Conservation (phyloP, 2,329 filamentous ascomycete genomes). For the Bipolaris zeicola region DNA sequence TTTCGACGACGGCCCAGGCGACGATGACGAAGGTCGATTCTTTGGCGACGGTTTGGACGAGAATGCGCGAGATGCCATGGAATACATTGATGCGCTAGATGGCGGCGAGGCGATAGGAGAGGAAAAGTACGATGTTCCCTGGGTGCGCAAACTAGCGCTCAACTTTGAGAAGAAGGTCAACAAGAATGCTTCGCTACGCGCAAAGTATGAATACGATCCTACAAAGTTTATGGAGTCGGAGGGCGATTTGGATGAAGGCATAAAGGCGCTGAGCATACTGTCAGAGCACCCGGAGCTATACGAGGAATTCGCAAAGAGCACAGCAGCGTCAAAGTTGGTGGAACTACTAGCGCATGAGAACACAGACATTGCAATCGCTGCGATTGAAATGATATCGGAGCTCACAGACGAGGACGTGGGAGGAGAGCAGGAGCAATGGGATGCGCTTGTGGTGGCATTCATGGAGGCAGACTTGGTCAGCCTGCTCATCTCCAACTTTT, state of each 20-base stretch:
- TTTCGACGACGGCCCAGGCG: slow-evolving; percentile 60
- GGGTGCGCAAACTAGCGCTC: slow-evolving; percentile 80
- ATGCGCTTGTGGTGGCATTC: slow-evolving; percentile 69
- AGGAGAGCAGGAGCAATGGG: slow-evolving; percentile 81
- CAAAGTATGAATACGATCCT: slow-evolving; percentile 80
- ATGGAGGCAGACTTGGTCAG: slow-evolving; percentile 71
- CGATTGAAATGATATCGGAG: slow-evolving; percentile 86
- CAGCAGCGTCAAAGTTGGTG: slow-evolving; percentile 75
- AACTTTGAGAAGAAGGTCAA: slow-evolving; percentile 90
- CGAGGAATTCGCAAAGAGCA: slow-evolving; percentile 75
- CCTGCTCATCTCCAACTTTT: slow-evolving; percentile 77
- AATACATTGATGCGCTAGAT: slow-evolving; percentile 79
- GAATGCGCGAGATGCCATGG: slow-evolving; percentile 80
- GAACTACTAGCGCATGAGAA: slow-evolving; percentile 91
- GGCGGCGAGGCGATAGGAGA: slow-evolving; percentile 58
- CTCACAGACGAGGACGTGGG: slow-evolving; percentile 91
- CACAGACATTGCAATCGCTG: slow-evolving; percentile 92
- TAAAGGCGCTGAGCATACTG: slow-evolving; percentile 84
- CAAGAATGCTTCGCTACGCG: slow-evolving; percentile 87
- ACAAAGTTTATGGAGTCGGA: slow-evolving; percentile 83
- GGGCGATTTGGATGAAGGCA: slow-evolving; percentile 85
- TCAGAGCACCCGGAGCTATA: slow-evolving; percentile 87
- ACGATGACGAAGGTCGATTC: slow-evolving; percentile 90
- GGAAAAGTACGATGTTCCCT: slow-evolving; percentile 81
- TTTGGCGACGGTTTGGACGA: slow-evolving; percentile 89